phyloP scores from a whole-genome alignment of 1,284 basidiomycete genomes.

The Trametes sp. region DNA sequence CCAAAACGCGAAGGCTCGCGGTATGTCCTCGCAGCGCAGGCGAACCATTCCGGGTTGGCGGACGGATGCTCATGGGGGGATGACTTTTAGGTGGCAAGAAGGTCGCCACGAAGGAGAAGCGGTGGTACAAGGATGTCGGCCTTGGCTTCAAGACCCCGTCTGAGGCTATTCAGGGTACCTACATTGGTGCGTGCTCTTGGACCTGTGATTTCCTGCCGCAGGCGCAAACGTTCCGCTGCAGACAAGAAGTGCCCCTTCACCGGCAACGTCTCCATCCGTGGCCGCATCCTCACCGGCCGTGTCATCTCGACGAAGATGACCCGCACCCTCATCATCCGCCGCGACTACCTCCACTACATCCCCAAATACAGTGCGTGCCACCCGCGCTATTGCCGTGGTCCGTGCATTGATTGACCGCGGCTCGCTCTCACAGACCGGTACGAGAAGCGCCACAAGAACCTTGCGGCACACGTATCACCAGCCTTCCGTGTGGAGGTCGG shows the following conservation, averaged over 20 bases:
- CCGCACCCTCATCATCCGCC: slow-evolving; percentile 97
- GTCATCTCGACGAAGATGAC: slow-evolving; percentile 99
- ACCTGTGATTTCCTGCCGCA: not conserved
- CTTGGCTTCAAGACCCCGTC: slow-evolving; percentile 96
- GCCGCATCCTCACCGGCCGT: slow-evolving; percentile 97
- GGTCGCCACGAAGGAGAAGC: slow-evolving; percentile 91
- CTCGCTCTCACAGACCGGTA: slow-evolving; percentile 75
- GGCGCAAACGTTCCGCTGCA: slow-evolving; percentile 41
- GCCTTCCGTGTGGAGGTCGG: slow-evolving; percentile 97
- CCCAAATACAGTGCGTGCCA: slow-evolving; percentile 91
- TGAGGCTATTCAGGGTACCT: slow-evolving; percentile 96
- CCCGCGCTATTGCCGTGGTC: slow-evolving; percentile 14
- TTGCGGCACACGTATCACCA: slow-evolving; percentile 96
- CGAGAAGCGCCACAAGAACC: slow-evolving; percentile 98
- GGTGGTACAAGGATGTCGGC: slow-evolving; percentile 99
- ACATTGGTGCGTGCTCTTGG: slow-evolving; percentile 80
- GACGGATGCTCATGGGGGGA: slow-evolving; percentile 25
- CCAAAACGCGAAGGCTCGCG: slow-evolving; percentile 95
- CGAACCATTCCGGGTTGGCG: slow-evolving; percentile 4
- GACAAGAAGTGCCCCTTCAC: slow-evolving; percentile 99
- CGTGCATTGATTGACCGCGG: slow-evolving; percentile 27
- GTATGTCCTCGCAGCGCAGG: slow-evolving; percentile 57
- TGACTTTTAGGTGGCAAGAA: slow-evolving; percentile 78
- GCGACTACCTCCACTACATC: slow-evolving; percentile 99
- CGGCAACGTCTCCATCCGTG: slow-evolving; percentile 96